phyloP scores from a whole-genome alignment of 352 stramenopile genomes.

The Pythium guiyangense region DNA sequence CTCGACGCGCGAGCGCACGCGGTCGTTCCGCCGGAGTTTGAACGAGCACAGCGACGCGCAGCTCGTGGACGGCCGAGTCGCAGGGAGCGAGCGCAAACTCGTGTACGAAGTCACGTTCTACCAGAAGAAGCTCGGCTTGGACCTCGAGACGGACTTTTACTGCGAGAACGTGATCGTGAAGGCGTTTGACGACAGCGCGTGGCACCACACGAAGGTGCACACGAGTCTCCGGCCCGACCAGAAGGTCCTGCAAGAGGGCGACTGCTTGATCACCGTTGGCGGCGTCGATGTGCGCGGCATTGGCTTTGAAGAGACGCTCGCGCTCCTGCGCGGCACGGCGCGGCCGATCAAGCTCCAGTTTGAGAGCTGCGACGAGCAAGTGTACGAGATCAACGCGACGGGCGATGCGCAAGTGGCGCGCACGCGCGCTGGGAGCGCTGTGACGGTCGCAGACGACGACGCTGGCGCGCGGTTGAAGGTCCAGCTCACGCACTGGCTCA shows the following conservation, averaged over 20 bases:
- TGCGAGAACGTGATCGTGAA: slow-evolving; percentile 87
- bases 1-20: slow-evolving; percentile 55
- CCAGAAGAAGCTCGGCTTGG: slow-evolving; percentile 78
- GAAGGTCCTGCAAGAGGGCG: slow-evolving; percentile 70
- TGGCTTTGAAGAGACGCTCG: slow-evolving; percentile 81
- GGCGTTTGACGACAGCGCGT: slow-evolving; percentile 45
- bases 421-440: too few species aligned
- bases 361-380: slow-evolving; percentile 70
- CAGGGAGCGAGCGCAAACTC: slow-evolving; percentile 44
- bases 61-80: slow-evolving; percentile 5
- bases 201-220: slow-evolving; percentile 51
- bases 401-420: too few species aligned
- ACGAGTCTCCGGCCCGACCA: slow-evolving; percentile 51
- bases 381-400: slow-evolving; percentile 23
- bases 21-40: slow-evolving; percentile 59
- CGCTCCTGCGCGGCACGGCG: slow-evolving; percentile 65
- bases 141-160: slow-evolving; percentile 89
- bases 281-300: slow-evolving; percentile 82
- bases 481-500: slow-evolving; percentile 79
- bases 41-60: slow-evolving; percentile 60
- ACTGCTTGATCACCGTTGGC: slow-evolving; percentile 67
- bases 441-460: slow-evolving; percentile 14
- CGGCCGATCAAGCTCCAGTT: slow-evolving; percentile 78
- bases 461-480: slow-evolving; percentile 51
- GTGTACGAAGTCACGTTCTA: slow-evolving; percentile 81